Evolutionary conservation across 1,139 yeast genomes (phyloP).

Genomic region (Kazachstania sp.): DNA sequence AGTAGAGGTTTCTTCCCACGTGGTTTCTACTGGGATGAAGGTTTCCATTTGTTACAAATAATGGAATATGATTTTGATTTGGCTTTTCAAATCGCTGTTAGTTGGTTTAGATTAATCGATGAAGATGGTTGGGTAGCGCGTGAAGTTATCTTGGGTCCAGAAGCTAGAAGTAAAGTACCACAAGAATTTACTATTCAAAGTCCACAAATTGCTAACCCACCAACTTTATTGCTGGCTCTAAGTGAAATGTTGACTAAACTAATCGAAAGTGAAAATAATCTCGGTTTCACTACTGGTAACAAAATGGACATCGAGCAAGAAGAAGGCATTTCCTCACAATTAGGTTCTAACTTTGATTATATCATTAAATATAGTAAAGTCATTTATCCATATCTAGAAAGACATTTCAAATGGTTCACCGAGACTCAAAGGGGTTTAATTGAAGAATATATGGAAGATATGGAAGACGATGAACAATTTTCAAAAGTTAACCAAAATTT

Average conservation of each 20-base stretch:
- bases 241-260: slow-evolving; percentile 54
- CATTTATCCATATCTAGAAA: slow-evolving; percentile 67
- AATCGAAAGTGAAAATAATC: slow-evolving; percentile 16
- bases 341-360: slow-evolving; percentile 40
- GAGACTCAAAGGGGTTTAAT: slow-evolving; percentile 68
- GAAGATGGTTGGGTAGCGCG: slow-evolving; percentile 97
- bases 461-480: slow-evolving; percentile 20
- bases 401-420: slow-evolving; percentile 82
- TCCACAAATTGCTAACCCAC: slow-evolving; percentile 91
- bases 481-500: slow-evolving; percentile 44
- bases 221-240: slow-evolving; percentile 78
- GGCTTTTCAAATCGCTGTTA: slow-evolving; percentile 67
- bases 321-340: slow-evolving; percentile 15
- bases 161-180: slow-evolving; percentile 85
- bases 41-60: slow-evolving; percentile 81
- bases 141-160: slow-evolving; percentile 88
- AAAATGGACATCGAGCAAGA: not conserved
- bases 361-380: slow-evolving; percentile 51
- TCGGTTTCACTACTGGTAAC: slow-evolving; percentile 1
- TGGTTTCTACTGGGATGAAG: slow-evolving; percentile 99
- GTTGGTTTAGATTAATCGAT: slow-evolving; percentile 85
- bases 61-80: slow-evolving; percentile 78
- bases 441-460: slow-evolving; percentile 41
- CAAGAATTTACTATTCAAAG: slow-evolving; percentile 77
- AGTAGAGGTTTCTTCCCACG: slow-evolving; percentile 92